Base-by-base conservation (phyloP, 768 basidiomycete genomes). In the Tephrocybe sp. region DNA sequence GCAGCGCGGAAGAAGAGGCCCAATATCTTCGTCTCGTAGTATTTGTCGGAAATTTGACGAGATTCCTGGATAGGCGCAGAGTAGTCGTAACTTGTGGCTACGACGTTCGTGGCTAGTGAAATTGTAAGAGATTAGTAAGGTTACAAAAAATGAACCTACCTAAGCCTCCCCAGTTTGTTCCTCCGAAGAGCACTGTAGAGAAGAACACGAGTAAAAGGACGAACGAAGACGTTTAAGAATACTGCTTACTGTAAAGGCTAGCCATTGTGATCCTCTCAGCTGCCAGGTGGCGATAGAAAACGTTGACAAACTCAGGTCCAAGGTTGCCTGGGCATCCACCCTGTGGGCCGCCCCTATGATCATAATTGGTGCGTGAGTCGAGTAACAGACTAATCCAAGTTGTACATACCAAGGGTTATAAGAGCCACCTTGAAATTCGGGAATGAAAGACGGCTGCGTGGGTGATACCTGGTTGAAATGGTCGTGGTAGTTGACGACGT, bases 181-280 rank as follows among this genome's bases (percentile, higher is more conserved):
- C 51, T 10, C 51, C 45, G 15, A 46, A 52, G 24, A 52, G 51
- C 51, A 52, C 51, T 52, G 24, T 11, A 30, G 9, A 24, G 21
- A 11, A 32, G 32, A 25, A 11, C 4, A n/a, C n/a, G n/a, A n/a
- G n/a, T n/a, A n/a, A n/a, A n/a, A n/a, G n/a, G n/a, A n/a, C n/a
- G n/a, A n/a, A n/a, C n/a, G n/a, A n/a, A n/a, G n/a, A n/a, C n/a
- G n/a, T n/a, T n/a, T n/a, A n/a, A n/a, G n/a, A n/a, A n/a, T n/a
- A n/a, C n/a, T 3, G 25, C 42, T n/a, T 24, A 52, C 51, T 52
- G 20, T 52, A 52, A 10, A 52, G 21, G 18, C 51, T 52, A 10
- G 51, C 51, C 51, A 52, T 52, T 15, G 51, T 52, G 23, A 52
- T 52, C 25, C 51, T 39, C 28, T 52, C 51, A 6, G 51, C 51